Conservation (phyloP, 495 filamentous ascomycete species). For the Glutinoglossum americanum region DNA sequence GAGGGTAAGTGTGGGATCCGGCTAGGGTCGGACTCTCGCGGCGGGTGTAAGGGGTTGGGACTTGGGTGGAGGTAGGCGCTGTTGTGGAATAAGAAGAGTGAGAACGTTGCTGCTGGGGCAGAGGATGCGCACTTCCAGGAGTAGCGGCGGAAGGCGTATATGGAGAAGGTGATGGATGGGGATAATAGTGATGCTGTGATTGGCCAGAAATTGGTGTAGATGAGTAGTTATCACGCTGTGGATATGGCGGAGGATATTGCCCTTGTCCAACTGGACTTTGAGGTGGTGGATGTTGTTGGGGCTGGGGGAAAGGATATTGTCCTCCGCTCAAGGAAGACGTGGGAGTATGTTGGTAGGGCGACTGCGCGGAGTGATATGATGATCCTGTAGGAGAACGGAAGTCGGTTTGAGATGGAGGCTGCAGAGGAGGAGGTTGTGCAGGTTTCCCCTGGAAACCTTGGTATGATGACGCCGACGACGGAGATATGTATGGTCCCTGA, state of each 20-base stretch:
- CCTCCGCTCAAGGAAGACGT: slow-evolving; percentile 21
- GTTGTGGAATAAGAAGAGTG: slow-evolving; percentile 29
- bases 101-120: slow-evolving; percentile 19
- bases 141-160: slow-evolving; percentile 29
- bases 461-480: slow-evolving; percentile 21
- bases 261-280: slow-evolving; percentile 20
- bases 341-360: slow-evolving; percentile 30
- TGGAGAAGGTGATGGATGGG: slow-evolving; percentile 20
- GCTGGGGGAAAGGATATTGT: slow-evolving; percentile 29
- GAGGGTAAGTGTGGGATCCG: slow-evolving; percentile 16
- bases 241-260: slow-evolving; percentile 13
- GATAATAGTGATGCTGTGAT: slow-evolving; percentile 3
- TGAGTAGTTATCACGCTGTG: slow-evolving; percentile 22
- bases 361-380: slow-evolving; percentile 24
- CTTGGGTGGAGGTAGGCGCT: slow-evolving; percentile 34
- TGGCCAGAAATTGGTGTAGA: slow-evolving; percentile 7
- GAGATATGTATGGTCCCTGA: slow-evolving; percentile 8
- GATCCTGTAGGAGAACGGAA: slow-evolving; percentile 25
- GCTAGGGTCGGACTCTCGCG: slow-evolving; percentile 32
- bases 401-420: slow-evolving; percentile 25
- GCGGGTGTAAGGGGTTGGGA: slow-evolving; percentile 25
- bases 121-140: slow-evolving; percentile 21
- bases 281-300: slow-evolving; percentile 11
- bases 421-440: slow-evolving; percentile 25
- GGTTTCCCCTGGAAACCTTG: slow-evolving; percentile 24